phyloP scores from a whole-genome alignment of 2,329 filamentous ascomycete genomes.

The Tympanopsis confertula region DNA sequence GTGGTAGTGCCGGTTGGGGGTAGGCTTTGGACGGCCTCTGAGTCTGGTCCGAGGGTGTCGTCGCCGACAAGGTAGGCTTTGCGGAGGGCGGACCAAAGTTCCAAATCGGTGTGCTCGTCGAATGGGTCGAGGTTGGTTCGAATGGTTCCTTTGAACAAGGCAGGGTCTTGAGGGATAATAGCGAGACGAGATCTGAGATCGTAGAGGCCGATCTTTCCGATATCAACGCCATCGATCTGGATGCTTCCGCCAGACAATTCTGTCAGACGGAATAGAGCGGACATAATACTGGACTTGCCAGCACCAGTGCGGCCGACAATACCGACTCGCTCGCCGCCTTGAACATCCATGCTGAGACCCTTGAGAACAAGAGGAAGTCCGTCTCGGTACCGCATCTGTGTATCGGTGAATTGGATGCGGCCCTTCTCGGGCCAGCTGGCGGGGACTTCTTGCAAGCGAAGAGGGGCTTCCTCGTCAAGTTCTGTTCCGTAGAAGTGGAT shows the following conservation, averaged over 20 bases:
- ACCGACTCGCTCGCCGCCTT: constrained; percentile 43
- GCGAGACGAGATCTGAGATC: constrained; percentile 41
- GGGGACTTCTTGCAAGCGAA: constrained; percentile 42
- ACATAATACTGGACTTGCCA: constrained; percentile 49
- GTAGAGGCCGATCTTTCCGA: constrained; percentile 39
- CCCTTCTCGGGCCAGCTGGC: constrained; percentile 28
- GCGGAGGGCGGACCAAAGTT: constrained; percentile 44
- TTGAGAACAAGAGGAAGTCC: constrained; percentile 30
- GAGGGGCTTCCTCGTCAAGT: constrained; percentile 20
- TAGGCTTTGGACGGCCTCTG: neutral
- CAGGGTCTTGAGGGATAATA: constrained; percentile 52
- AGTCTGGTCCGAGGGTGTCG: constrained; percentile 14
- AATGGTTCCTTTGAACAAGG: constrained; percentile 46
- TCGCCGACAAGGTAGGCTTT: constrained; percentile 44
- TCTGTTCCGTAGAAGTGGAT: constrained; percentile 27
- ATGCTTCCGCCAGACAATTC: constrained; percentile 22
- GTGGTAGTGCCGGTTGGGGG: neutral
- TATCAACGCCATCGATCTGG: constrained; percentile 27
- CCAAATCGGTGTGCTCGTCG: constrained; percentile 45
- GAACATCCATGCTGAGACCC: constrained; percentile 37
- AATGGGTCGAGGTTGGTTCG: constrained; percentile 44
- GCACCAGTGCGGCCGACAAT: constrained; percentile 48
- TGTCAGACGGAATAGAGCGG: constrained; percentile 42
- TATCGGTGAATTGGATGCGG: constrained; percentile 21
- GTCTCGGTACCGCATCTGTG: constrained; percentile 22